phyloP scores from a whole-genome alignment of 306 rosid species.

The Rosa chinensis region DNA sequence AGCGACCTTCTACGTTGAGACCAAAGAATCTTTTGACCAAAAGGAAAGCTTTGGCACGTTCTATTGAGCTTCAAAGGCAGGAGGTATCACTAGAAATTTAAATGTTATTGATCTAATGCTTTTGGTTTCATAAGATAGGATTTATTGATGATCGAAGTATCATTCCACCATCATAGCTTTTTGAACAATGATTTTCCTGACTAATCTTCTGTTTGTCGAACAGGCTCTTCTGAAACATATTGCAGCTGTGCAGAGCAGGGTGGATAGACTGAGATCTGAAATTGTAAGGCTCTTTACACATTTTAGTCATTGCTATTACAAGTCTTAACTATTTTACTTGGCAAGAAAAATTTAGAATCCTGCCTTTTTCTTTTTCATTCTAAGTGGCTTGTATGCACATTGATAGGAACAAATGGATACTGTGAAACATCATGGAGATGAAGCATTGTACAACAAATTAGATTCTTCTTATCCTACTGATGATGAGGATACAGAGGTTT shows the following conservation, averaged over 20 bases:
- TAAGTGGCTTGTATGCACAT: conserved; percentile 18
- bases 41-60: conserved; percentile 94
- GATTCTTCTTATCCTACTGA: conserved; percentile 65
- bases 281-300: conserved; percentile 51
- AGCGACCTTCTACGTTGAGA: conserved; percentile 74
- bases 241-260: conserved; percentile 58
- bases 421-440: conserved; percentile 70
- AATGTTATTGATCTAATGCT: conserved; percentile 2
- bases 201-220: conserved; percentile 28
- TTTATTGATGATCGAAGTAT: conserved; percentile 2
- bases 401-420: conserved; percentile 74
- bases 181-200: conserved; percentile 10
- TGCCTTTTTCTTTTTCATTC: not conserved
- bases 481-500: conserved; percentile 71
- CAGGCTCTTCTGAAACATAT: conserved; percentile 84
- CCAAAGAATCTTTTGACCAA: conserved; percentile 96
- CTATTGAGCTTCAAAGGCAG: conserved; percentile 90
- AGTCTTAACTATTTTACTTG: conserved; percentile 9
- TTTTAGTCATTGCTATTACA: conserved; percentile 18
- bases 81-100: conserved; percentile 55
- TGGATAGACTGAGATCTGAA: conserved; percentile 62
- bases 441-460: conserved; percentile 59
- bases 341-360: not conserved
- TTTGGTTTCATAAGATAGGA: conserved; percentile 9
- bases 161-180: not conserved